Base-by-base conservation (phyloP, 2,329 filamentous ascomycete species). In the Penicillium sp. region DNA sequence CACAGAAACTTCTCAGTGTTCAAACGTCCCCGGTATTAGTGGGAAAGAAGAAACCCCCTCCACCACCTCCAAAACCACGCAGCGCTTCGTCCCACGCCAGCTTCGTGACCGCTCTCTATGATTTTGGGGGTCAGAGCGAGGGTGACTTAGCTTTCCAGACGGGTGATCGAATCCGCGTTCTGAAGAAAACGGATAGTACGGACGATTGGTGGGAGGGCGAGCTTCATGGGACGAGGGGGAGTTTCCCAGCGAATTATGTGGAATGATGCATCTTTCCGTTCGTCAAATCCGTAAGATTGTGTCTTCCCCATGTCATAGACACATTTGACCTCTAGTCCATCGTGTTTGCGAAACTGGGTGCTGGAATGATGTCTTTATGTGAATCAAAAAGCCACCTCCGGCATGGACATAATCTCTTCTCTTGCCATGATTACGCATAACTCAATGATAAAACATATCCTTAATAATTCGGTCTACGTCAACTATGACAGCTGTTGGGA, bases 141-240 rank as follows among this genome's bases (percentile, higher is more conserved):
- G 91, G 90, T 0, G 92, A 96, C 74, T 74, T 96, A 56, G 84
- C 84, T 2, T 96, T 96, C 72, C 82, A 82, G 31, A 90, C 93
- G 75, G 92, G 91, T 2, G 92, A 95, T 70, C 83, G 85, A 54
- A 96, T 96, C 68, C 86, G 84, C 50, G 88, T 96, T 3, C 72
- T 93, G 35, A 91, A 91, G 79, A 92, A 90, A 80, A 95, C 92
- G 2, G 85, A 87, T 7, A 92, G 89, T 64, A 89, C 87, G 23
- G 90, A 95, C 77, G 92, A 95, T 73, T 96, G 92, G 91, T 96
- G 92, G 92, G 86, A 91, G 64, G 92, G 92, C 13, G 91, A 95
- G 75, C 66, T 93, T 15, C 81, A 82, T 46, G 91, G 91, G 0
- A 75, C 81, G 29, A 85, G 83, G 71, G 92, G 92, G 3, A 88